A percentile compares a stretch with the other conserved stretches of the same genome.
Conservation (phyloP, 176 grass and related monocot species). For the Puya raimondii region DNA sequence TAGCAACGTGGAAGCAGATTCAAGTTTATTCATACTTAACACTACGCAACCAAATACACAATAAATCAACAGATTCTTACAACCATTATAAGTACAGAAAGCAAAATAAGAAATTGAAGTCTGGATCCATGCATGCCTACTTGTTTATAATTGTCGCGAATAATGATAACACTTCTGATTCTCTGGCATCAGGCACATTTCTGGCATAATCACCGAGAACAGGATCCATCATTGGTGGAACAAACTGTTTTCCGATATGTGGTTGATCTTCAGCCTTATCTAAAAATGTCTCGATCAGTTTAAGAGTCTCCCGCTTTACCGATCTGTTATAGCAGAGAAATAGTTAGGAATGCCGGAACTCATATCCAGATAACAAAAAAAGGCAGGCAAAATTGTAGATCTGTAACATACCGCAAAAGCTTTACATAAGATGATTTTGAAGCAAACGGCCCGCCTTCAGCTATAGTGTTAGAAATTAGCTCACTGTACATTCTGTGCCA, state of each 20-base stretch:
- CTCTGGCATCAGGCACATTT: slow-evolving; percentile 98
- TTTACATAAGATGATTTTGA: slow-evolving; percentile 97
- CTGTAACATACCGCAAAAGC: slow-evolving; percentile 56
- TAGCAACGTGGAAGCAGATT: not conserved
- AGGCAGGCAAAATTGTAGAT: not conserved
- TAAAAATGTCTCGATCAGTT: slow-evolving; percentile 97
- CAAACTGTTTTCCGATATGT: slow-evolving; percentile 92
- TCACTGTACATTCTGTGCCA: slow-evolving; percentile 94
- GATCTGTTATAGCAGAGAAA: slow-evolving; percentile 46
- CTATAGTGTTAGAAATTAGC: slow-evolving; percentile 90
- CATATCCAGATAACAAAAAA: slow-evolving; percentile 1
- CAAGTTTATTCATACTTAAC: not conserved
- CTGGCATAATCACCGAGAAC: slow-evolving; percentile 91
- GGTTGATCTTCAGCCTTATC: slow-evolving; percentile 99
- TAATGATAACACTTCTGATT: slow-evolving; percentile 96
- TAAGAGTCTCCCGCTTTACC: slow-evolving; percentile 93
- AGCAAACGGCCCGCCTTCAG: slow-evolving; percentile 93
- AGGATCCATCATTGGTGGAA: slow-evolving; percentile 99
- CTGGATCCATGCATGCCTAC: slow-evolving; percentile 23
- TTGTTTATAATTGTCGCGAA: slow-evolving; percentile 99
- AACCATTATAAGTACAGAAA: not conserved
- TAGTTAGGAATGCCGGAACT: not conserved
- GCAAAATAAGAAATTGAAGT: not conserved
- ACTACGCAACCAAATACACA: not conserved
- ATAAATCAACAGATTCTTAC: not conserved